phyloP scores from a whole-genome alignment of 768 basidiomycete species.

The Lactarius quietus region DNA sequence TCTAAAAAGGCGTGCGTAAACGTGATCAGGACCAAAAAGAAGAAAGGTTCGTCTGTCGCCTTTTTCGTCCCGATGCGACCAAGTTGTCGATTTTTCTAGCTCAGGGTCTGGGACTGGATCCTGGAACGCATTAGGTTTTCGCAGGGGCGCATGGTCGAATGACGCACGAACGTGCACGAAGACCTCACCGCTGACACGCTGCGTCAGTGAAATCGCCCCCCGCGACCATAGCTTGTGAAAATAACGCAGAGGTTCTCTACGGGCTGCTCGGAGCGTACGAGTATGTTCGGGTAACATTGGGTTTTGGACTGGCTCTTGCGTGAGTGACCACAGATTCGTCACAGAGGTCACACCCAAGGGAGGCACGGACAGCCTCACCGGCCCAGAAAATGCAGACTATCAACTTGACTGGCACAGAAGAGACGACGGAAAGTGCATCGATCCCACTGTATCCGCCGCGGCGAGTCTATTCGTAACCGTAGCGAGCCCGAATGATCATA shows the following conservation, averaged over 20 bases:
- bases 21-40: conserved; percentile 75
- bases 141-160: conserved; percentile 23
- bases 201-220: too few relatives aligned
- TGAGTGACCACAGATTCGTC: conserved; percentile 37
- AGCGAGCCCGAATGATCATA: conserved; percentile 61
- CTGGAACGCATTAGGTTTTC: conserved; percentile 78
- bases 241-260: conserved; percentile 73
- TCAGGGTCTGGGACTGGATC: conserved; percentile 68
- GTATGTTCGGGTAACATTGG: conserved; percentile 77
- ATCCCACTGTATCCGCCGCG: conserved; percentile 30
- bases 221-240: too few relatives aligned
- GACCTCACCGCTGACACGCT: too few relatives aligned
- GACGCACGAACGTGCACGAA: too few relatives aligned
- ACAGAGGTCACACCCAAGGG: conserved; percentile 62
- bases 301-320: conserved; percentile 69
- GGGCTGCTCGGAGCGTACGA: conserved; percentile 68
- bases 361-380: conserved; percentile 34
- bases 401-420: neutral
- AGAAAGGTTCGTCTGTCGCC: conserved; percentile 45
- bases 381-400: neutral
- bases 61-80: neutral
- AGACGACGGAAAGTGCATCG: conserved; percentile 9
- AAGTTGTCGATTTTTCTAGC: neutral
- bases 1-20: conserved; percentile 90
- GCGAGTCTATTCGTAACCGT: conserved; percentile 31